Conservation (phyloP, 257 asterid genomes). For the Nicotiana tabacum region DNA sequence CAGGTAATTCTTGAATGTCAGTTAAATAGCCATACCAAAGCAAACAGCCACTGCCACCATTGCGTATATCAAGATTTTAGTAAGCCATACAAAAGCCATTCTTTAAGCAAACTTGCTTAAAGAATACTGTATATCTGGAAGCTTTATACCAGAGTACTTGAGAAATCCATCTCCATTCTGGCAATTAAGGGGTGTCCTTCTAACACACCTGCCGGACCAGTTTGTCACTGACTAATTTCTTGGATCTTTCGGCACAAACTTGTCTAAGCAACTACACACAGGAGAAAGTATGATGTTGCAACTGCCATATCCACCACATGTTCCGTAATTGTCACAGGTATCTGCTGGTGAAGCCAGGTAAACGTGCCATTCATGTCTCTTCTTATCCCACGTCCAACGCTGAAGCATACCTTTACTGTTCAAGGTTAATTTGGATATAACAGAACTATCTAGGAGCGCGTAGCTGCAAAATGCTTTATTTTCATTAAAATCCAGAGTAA, state of each 20-base stretch:
- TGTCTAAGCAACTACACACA: conserved; percentile 24
- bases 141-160: conserved; percentile 17
- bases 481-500: not conserved
- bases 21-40: conserved; percentile 30
- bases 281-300: conserved; percentile 25
- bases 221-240: conserved; percentile 17
- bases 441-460: conserved; percentile 3
- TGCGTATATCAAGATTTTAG: conserved; percentile 18
- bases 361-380: conserved; percentile 15
- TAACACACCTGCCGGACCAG: conserved; percentile 26
- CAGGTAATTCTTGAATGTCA: conserved; percentile 15
- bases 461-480: not conserved
- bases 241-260: conserved; percentile 24
- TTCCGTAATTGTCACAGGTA: conserved; percentile 26
- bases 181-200: conserved; percentile 25
- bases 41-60: conserved; percentile 31
- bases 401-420: conserved; percentile 6
- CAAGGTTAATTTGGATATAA: conserved; percentile 17
- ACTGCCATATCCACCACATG: conserved; percentile 27
- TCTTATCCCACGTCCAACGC: conserved; percentile 15
- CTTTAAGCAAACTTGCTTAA: conserved; percentile 22
- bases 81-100: conserved; percentile 36
- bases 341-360: conserved; percentile 17
- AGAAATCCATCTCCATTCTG: conserved; percentile 20
- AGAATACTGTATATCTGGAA: conserved; percentile 26